Evolutionary conservation across 179 eudicot species (phyloP), one percentile per base, ranked within the genome.

Genomic region (Beta corolliflora): DNA sequence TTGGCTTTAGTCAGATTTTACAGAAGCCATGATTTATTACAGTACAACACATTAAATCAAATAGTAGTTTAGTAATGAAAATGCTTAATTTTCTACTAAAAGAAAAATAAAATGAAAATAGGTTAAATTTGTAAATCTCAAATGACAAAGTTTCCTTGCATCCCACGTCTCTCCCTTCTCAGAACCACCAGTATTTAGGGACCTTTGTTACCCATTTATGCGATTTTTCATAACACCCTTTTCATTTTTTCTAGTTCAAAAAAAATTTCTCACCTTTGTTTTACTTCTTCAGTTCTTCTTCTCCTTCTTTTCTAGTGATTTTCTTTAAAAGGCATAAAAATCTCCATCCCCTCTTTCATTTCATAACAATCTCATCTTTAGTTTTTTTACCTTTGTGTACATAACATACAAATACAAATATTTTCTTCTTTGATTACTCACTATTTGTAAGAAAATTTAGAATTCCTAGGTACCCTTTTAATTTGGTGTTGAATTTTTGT

Each of bases 141-240:
- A 68, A 81, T 71, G n/a, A 36, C 18, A 66, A 73, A 66, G 84
- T 31, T 87, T 85, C 84, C 89, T 87, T 85, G 86, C 54, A 85
- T 64, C 64, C 86, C 77, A 87, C 89, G 89, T 75, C 60, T 83
- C 89, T 87, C 77, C 50, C 64, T 75, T 25, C 76, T 36, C n/a
- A 68, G 54, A 78, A 12, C 29, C 55, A 80, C 83, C 77, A 85
- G 84, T 85, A 87, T 87, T 81, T 82, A 87, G 86, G 82, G 84
- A 50, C 56, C 69, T 69, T 45, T 78, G 5, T 71, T 78, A 61
- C 82, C 81, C 63, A 67, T 56, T 78, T 71, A 54, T 85, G 59
- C 84, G 72, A 56, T 59, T 80, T 85, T 83, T 79, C 76, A 82
- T 79, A 78, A 50, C 60, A 84, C 82, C 82, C 59, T 77, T 80